Evolutionary conservation across 768 basidiomycete species (phyloP), one percentile per base, ranked within the genome.

Genomic region (Pleurotus citrinopileatus): DNA sequence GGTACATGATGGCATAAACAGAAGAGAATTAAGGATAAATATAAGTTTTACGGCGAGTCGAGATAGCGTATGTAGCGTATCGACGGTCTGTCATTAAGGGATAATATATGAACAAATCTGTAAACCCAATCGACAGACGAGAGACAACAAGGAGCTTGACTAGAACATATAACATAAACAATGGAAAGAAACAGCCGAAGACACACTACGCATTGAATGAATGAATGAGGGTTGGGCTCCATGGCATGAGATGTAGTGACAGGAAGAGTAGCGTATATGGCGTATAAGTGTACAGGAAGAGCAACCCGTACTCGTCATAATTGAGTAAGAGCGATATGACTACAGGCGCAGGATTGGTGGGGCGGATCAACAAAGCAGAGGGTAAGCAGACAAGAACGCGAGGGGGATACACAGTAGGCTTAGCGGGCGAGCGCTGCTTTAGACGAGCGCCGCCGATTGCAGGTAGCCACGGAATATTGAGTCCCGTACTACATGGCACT

Each of bases 391-490:
- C 20, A n/a, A n/a, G n/a, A n/a, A n/a, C n/a, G n/a, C n/a, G n/a
- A n/a, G n/a, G n/a, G n/a, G n/a, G 27, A 44, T 22, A 10, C 42
- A 25, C 15, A 44, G 23, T 12, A 19, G 25, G 45, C 32, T 37
- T 17, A 43, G 43, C 40, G 37, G 37, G 23, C n/a, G 42, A 19
- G 22, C 22, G 28, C n/a, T 17, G 28, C 13, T 23, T 79, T 65
- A 87, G 44, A 87, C 86, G 50, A 87, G 75, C 9, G 84, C 84
- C 50, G 86, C 85, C 2, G 84, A 87, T 65, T 87, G 82, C 22
- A 88, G 72, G 63, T 87, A 87, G 51, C 84, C 86, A 62, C 86
- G 75, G 74, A 88, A 87, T 55, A 88, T 87, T 29, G 86, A 87
- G 61, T 88, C 86, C 23, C 84, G 83, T 6, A 87, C 86, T 87